These are phyloP conservation scores for Chlorella variabilis DNA, from an alignment of 163 green algal genomes.

Conservation along the genomic window DNA sequence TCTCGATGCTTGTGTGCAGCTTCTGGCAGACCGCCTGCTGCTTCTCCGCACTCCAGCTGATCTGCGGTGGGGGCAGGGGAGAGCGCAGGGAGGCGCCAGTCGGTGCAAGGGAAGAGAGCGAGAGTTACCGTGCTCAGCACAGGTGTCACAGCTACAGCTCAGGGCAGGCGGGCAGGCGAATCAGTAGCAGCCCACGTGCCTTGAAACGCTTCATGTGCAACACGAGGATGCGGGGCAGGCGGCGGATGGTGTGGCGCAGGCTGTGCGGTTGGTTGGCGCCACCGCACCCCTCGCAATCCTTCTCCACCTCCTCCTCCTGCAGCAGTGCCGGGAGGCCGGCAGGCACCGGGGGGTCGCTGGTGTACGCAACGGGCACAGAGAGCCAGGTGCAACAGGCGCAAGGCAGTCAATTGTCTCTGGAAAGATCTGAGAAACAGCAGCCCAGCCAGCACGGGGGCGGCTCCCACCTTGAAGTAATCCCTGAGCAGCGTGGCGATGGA, in stretches of 20 bases:
- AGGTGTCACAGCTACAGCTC: too few relatives aligned
- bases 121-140: too few relatives aligned
- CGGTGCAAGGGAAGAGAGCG: too few relatives aligned
- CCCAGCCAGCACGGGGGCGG: too few relatives aligned
- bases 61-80: background rate
- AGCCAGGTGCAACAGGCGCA: too few relatives aligned
- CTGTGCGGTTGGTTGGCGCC: constrained; percentile 46
- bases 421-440: background rate
- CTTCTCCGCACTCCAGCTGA: constrained; percentile 5
- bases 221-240: constrained; percentile 65
- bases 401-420: background rate
- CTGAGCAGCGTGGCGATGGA: background rate
- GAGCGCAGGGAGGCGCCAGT: too few relatives aligned
- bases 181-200: constrained; percentile 25
- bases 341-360: too few relatives aligned
- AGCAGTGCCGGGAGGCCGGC: background rate
- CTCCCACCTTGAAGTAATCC: constrained; percentile 14
- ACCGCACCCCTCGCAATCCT: constrained; percentile 65
- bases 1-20: constrained; percentile 23
- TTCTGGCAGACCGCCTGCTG: constrained; percentile 36
- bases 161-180: too few relatives aligned
- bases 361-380: too few relatives aligned
- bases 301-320: constrained; percentile 67
- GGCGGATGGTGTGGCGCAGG: constrained; percentile 54
- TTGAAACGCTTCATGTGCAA: constrained; percentile 80